Percentiles rank a stretch among this genome's conserved stretches.
These are phyloP conservation scores for Cercophora newfieldiana DNA, from an alignment of 495 filamentous ascomycete genomes.

Conservation along the genomic window DNA sequence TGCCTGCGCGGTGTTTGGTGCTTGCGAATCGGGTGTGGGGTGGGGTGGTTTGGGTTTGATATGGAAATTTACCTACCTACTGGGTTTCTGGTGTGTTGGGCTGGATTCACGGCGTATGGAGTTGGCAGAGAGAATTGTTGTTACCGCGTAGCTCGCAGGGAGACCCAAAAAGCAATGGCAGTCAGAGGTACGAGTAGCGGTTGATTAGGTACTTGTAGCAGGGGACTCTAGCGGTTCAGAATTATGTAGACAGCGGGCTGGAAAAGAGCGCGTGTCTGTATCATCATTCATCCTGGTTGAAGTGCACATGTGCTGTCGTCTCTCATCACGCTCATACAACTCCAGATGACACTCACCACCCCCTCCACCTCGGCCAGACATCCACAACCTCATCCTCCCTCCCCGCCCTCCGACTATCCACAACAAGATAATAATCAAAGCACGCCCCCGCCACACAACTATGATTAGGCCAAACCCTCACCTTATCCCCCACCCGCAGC, in stretches of 20 bases:
- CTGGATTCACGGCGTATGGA: conserved; percentile 24
- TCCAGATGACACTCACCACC: conserved; percentile 45
- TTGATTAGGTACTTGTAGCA: not conserved
- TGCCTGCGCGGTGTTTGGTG: not conserved
- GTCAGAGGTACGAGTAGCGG: not conserved
- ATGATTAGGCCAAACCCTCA: conserved; percentile 83
- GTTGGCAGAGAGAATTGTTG: conserved; percentile 21
- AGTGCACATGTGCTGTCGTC: not conserved
- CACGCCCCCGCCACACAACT: conserved; percentile 75
- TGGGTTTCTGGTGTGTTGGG: not conserved
- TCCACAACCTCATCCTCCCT: conserved; percentile 62
- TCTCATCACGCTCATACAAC: too few species aligned
- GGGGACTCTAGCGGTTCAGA: not conserved
- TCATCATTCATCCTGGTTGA: not conserved
- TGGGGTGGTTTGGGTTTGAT: not conserved
- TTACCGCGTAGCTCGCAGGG: not conserved
- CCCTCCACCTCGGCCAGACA: conserved; percentile 66
- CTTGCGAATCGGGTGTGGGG: not conserved
- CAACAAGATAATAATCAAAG: conserved; percentile 73
- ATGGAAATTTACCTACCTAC: too few species aligned
- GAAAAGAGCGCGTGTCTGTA: not conserved
- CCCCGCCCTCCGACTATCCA: conserved; percentile 60
- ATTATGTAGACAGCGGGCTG: not conserved
- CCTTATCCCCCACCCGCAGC: conserved; percentile 58
- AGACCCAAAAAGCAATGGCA: conserved; percentile 5